A percentile compares a stretch with the other conserved stretches of the same genome.
These are phyloP conservation scores for Tolypocladium sp. DNA, from an alignment of 2,329 filamentous ascomycete genomes.

Conservation along the genomic window DNA sequence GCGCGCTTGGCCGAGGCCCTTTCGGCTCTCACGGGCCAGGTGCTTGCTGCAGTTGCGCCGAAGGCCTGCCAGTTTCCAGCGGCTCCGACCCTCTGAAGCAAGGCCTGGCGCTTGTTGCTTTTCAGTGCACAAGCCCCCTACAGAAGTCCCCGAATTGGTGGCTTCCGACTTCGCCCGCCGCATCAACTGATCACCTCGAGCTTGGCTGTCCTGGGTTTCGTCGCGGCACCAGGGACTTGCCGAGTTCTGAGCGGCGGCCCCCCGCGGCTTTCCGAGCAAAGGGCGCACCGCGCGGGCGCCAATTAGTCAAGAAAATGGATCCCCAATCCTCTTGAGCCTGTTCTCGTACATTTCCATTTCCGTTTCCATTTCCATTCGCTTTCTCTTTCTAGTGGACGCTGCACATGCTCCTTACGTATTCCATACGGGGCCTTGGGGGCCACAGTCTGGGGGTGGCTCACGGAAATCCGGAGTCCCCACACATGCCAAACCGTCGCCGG, in stretches of 20 bases:
- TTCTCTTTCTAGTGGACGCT: background rate
- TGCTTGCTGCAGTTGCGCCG: background rate
- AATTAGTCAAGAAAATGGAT: background rate
- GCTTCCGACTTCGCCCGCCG: background rate
- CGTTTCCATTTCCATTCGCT: background rate
- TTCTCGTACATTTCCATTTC: background rate
- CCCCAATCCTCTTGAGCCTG: background rate
- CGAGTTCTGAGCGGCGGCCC: background rate
- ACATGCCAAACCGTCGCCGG: conserved; percentile 2
- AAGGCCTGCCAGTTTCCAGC: background rate
- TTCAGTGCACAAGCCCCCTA: too few species aligned
- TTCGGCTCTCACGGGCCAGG: conserved; percentile 5
- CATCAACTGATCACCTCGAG: background rate
- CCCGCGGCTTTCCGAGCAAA: conserved; percentile 1
- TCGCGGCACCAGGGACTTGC: background rate
- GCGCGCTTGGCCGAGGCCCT: conserved; percentile 5
- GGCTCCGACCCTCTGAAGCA: background rate
- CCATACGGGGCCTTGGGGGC: background rate
- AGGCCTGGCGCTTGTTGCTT: too few species aligned
- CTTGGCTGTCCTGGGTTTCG: background rate
- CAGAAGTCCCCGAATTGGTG: background rate
- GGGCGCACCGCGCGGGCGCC: background rate
- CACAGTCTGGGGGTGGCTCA: conserved; percentile 2
- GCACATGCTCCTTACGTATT: background rate
- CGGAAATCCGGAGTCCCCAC: conserved; percentile 1